A percentile compares a stretch with the other conserved stretches of the same genome.
Conservation (phyloP, 306 rosid species). For the Quillaja saponaria region DNA sequence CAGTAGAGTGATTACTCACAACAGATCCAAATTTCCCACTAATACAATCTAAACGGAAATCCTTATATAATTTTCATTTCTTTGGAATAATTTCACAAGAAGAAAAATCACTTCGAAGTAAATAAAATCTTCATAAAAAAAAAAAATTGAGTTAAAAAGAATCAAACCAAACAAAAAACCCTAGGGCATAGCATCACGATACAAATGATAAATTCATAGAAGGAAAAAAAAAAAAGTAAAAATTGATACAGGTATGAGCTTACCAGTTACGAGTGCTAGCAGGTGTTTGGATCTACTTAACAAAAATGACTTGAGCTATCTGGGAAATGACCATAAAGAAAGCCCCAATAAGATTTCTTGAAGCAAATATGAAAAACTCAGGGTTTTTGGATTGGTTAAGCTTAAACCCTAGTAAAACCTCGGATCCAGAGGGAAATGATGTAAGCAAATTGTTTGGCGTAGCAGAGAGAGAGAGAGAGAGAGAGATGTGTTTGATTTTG, state of each 20-base stretch:
- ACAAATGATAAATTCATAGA: not conserved
- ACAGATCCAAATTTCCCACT: too few species aligned
- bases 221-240: not conserved
- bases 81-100: too few species aligned
- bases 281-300: constrained; percentile 17
- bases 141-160: not conserved
- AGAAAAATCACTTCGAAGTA: not conserved
- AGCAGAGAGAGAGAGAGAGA: not conserved
- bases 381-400: too few species aligned
- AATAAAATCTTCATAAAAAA: not conserved
- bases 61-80: too few species aligned
- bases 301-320: not conserved
- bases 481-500: not conserved
- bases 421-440: not conserved
- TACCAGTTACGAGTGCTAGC: constrained; percentile 7
- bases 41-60: too few species aligned
- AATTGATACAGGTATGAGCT: not conserved
- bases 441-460: not conserved
- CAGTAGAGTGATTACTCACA: too few species aligned
- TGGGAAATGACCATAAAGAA: not conserved
- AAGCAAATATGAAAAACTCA: too few species aligned
- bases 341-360: too few species aligned
- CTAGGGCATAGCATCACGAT: not conserved
- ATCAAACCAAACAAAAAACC: not conserved
- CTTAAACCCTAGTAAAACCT: not conserved